Conservation (phyloP, 305 asterid genomes). For the Fraxinus platypoda region DNA sequence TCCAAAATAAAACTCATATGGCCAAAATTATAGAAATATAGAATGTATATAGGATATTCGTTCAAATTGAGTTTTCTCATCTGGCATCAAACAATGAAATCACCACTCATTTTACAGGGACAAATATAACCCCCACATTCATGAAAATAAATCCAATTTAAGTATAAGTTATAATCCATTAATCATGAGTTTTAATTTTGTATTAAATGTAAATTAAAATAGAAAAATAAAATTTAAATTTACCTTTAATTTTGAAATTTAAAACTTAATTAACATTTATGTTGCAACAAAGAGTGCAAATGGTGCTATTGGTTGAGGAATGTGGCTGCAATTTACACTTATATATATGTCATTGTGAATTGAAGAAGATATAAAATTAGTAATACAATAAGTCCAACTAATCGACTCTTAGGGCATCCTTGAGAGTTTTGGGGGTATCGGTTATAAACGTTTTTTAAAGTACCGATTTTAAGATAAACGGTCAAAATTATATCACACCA, state of each 20-base stretch:
- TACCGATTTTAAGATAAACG: too few relatives aligned
- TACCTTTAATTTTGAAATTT: neutral
- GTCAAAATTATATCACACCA: neutral
- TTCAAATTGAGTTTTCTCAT: neutral
- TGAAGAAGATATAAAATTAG: neutral
- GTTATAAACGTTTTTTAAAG: neutral
- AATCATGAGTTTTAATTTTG: neutral
- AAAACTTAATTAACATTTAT: neutral
- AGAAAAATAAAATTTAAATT: neutral
- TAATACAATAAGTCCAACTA: neutral
- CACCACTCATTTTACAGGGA: too few relatives aligned
- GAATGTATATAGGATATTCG: neutral
- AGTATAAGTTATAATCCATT: neutral
- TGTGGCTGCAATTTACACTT: neutral
- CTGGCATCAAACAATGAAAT: neutral
- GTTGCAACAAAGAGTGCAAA: neutral
- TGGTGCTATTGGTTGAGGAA: neutral
- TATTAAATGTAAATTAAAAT: neutral
- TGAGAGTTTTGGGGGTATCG: too few relatives aligned
- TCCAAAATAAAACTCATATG: too few relatives aligned
- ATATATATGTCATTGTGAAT: neutral
- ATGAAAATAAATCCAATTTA: neutral
- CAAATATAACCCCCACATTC: too few relatives aligned
- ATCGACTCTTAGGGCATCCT: neutral
- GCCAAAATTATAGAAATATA: neutral